Conservation (phyloP, 495 filamentous ascomycete species). For the Xylaria longipes region DNA sequence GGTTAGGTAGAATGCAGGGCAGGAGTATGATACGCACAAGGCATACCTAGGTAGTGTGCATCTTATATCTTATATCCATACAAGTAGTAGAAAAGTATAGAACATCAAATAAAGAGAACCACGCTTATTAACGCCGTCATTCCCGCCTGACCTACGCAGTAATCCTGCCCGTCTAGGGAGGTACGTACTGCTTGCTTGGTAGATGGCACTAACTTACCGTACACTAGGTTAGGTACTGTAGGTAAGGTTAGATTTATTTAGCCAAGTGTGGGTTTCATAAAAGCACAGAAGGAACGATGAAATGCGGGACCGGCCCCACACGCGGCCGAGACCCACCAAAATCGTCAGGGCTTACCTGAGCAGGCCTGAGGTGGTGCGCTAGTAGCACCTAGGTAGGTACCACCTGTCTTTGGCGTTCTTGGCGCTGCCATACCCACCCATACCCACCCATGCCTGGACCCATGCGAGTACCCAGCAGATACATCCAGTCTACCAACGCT, state of each 20-base stretch:
- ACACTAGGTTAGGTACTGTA: no score
- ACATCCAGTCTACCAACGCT: slow-evolving; percentile 34
- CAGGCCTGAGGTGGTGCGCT: slow-evolving; percentile 11
- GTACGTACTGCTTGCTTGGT: slow-evolving; percentile 3
- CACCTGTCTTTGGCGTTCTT: slow-evolving; percentile 10
- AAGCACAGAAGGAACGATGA: slow-evolving; percentile 23
- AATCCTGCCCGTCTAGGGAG: neutral
- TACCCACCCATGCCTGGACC: slow-evolving; percentile 20
- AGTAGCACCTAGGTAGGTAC: slow-evolving; percentile 20
- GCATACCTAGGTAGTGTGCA: neutral
- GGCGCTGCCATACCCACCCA: slow-evolving; percentile 19
- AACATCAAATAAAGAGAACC: neutral
- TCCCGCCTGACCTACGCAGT: neutral
- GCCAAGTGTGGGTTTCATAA: slow-evolving; percentile 28
- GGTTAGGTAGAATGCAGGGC: neutral
- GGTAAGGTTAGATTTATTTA: slow-evolving; percentile 22
- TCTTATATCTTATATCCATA: neutral
- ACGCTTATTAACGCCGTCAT: neutral
- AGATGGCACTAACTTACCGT: slow-evolving; percentile 9
- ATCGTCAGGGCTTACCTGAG: slow-evolving; percentile 17
- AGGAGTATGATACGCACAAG: neutral
- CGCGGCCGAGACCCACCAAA: slow-evolving; percentile 20
- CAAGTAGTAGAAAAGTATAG: neutral
- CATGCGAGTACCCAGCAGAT: slow-evolving; percentile 30
- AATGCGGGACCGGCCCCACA: slow-evolving; percentile 26